Evolutionary conservation across 1,139 yeast genomes (phyloP).

Genomic region (Oligophagozyma castellii): DNA sequence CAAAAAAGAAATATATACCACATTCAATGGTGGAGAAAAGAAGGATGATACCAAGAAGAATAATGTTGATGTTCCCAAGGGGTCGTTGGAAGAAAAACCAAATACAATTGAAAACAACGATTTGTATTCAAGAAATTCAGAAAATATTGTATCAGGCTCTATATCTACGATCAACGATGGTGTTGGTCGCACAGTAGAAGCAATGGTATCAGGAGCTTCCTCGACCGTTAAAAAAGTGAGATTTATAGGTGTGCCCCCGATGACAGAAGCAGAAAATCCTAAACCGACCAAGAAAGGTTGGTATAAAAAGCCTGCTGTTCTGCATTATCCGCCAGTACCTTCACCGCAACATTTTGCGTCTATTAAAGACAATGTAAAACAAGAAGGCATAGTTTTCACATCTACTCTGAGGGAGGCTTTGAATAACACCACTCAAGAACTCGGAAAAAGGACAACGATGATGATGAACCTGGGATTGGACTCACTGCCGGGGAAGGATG

Average conservation of each 20-base stretch:
- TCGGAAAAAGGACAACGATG: slow-evolving; percentile 4
- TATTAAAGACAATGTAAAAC: slow-evolving; percentile 12
- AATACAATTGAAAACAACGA: not conserved
- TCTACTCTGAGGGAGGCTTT: slow-evolving; percentile 17
- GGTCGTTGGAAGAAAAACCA: not conserved
- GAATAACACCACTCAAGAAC: slow-evolving; percentile 5
- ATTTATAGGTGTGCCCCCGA: slow-evolving; percentile 25
- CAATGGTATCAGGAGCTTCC: not conserved
- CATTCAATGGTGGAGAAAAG: not conserved
- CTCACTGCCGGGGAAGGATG: slow-evolving; percentile 6
- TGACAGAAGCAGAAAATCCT: slow-evolving; percentile 19
- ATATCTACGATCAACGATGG: not conserved
- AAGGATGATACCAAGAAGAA: not conserved
- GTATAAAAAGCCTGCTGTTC: slow-evolving; percentile 25
- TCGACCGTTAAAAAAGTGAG: slow-evolving; percentile 23
- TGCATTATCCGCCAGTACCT: slow-evolving; percentile 25
- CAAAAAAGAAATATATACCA: too few species aligned
- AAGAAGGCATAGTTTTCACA: slow-evolving; percentile 24
- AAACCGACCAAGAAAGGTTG: slow-evolving; percentile 24
- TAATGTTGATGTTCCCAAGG: not conserved
- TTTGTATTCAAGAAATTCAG: not conserved
- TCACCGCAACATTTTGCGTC: slow-evolving; percentile 12
- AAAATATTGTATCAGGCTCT: not conserved
- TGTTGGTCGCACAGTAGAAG: not conserved
- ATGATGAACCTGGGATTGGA: slow-evolving; percentile 8